Base-by-base conservation (phyloP, 352 stramenopile genomes). In the Phytopythium aichiense region DNA sequence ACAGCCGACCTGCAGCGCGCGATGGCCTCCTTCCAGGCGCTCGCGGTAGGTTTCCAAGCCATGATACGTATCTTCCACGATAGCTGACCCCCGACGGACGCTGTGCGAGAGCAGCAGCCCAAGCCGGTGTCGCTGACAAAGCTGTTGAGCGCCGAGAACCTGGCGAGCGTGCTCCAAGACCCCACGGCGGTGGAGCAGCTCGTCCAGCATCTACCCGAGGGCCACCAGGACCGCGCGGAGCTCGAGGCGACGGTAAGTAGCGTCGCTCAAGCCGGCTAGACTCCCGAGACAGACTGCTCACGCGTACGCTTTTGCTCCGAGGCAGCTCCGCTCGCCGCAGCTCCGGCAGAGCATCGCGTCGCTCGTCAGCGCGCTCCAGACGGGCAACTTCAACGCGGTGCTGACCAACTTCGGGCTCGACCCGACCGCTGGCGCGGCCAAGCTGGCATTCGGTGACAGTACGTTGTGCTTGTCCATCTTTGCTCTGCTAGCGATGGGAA, bases 381-480 rank as follows among this genome's bases (percentile, higher is more conserved):
- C 87, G 0, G 87, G 91, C 56, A 97, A 97, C 62, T 97, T 92
- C 58, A 95, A 96, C 69, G 76, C 82, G 13, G 82, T 98, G 38
- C 76, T 97, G 67, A 75, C 86, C 49, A 98, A 96, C 65, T 98
- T 98, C 60, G 88, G 86, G 3, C 71, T 98, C 40, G 77, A 97
- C 52, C 75, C 86, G 28, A 58, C 77, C 12, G 89, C 87, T 37
- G 89, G 89, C 25, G 85, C 85, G 33, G 72, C 62, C 46, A 92
- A 96, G 60, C 78, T 98, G 30, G 72, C 84, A 22, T 84, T 81
- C 55, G 91, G 91, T 25, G 89, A 97, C 61, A 72, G 86, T 93
- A 74, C 45, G 78, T 74, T 56, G 12, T 23, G 18, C 31, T 43
- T 30, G 15, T n/a, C 28, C 33, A 30, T 13, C 11, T 43, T 12